phyloP scores from a whole-genome alignment of 345 rosid species.

The Rubroshorea leprosula region DNA sequence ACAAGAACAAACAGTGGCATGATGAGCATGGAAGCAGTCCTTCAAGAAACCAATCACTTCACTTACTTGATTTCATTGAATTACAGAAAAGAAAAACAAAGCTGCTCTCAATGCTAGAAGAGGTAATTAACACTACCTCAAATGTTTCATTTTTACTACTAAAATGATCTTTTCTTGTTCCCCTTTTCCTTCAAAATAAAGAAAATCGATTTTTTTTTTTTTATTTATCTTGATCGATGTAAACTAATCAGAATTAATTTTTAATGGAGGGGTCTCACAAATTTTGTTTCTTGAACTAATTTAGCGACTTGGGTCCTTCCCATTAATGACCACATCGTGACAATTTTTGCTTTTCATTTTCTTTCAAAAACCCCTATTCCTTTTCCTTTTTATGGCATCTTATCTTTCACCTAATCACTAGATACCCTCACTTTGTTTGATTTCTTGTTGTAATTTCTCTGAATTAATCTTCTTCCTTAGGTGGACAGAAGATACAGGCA shows the following conservation, averaged over 20 bases:
- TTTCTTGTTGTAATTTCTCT: conserved; percentile 8
- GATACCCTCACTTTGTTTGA: conserved; percentile 3
- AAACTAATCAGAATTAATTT: no score
- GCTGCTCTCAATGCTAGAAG: conserved; percentile 87
- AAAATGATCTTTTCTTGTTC: no score
- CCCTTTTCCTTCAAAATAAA: no score
- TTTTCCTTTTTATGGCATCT: conserved; percentile 21
- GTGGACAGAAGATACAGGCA: conserved; percentile 85
- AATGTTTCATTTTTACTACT: no score
- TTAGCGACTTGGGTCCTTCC: conserved; percentile 68
- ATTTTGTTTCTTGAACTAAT: conserved; percentile 43
- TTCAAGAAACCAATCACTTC: conserved; percentile 57
- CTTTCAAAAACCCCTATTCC: conserved; percentile 40
- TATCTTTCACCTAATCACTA: conserved; percentile 18
- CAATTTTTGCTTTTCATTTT: conserved; percentile 34
- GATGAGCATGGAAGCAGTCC: conserved; percentile 48
- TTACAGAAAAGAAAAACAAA: conserved; percentile 85
- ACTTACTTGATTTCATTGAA: conserved; percentile 81
- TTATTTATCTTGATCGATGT: no score
- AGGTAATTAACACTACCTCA: no score
- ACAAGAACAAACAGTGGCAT: conserved; percentile 47
- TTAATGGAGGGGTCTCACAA: conserved; percentile 19
- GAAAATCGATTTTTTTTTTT: no score
- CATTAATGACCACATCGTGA: conserved; percentile 49
- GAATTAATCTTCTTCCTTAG: no score